These are phyloP conservation scores for Priceomyces haplophilus DNA, from an alignment of 805 yeast genomes.

Conservation along the genomic window DNA sequence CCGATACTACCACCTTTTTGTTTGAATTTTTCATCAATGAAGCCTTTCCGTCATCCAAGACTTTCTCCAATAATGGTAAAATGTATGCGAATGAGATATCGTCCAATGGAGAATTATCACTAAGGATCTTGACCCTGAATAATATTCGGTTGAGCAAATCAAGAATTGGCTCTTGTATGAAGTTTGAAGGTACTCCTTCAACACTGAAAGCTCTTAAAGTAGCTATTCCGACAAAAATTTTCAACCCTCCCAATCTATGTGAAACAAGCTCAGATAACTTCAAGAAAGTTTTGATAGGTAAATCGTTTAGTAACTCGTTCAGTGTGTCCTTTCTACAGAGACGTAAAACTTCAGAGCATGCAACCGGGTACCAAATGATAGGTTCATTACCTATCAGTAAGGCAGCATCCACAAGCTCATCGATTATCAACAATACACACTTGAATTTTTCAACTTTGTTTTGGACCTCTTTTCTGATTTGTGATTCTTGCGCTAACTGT, in stretches of 20 bases:
- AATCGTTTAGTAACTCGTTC: conserved; percentile 37
- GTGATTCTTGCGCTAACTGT: conserved; percentile 61
- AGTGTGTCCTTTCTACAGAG: conserved; percentile 37
- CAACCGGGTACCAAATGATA: conserved; percentile 67
- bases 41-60: conserved; percentile 62
- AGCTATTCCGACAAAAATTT: conserved; percentile 63
- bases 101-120: conserved; percentile 72
- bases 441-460: conserved; percentile 32
- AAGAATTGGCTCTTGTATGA: conserved; percentile 48
- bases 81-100: conserved; percentile 65
- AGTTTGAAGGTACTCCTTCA: conserved; percentile 44
- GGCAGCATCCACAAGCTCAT: conserved; percentile 48
- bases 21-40: conserved; percentile 52
- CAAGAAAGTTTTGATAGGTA: conserved; percentile 51
- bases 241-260: conserved; percentile 48
- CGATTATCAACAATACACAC: conserved; percentile 53
- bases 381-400: conserved; percentile 64
- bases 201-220: conserved; percentile 57
- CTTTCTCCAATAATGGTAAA: conserved; percentile 69
- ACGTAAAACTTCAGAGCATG: conserved; percentile 49
- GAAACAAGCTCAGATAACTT: conserved; percentile 51
- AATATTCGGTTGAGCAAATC: conserved; percentile 62
- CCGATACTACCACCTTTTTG: conserved; percentile 53
- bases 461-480: conserved; percentile 49
- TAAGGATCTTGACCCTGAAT: conserved; percentile 69